Conservation (phyloP, 768 basidiomycete genomes). For the Leucogyrophana mollusca region DNA sequence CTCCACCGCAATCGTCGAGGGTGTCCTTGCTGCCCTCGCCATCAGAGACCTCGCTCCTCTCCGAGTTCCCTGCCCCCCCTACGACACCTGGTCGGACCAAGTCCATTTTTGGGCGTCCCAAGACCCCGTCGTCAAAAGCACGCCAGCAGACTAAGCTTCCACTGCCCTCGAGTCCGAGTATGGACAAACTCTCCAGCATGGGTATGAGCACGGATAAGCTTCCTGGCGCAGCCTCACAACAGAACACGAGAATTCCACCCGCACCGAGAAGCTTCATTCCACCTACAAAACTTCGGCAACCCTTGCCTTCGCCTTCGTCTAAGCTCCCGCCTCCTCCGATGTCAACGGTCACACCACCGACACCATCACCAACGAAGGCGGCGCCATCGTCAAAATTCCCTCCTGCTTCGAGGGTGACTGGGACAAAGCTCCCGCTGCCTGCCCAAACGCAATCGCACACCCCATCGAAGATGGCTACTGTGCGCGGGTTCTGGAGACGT, state of each 20-base stretch:
- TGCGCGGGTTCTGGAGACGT: conserved; percentile 32
- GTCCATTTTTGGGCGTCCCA: conserved; percentile 23
- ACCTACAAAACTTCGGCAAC: conserved; percentile 23
- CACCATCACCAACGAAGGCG: not conserved
- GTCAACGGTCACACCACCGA: conserved; percentile 5
- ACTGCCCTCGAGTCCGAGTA: no score
- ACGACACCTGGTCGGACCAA: conserved; percentile 17
- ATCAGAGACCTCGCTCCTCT: conserved; percentile 20
- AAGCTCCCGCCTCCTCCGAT: conserved; percentile 19
- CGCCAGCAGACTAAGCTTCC: conserved; percentile 15
- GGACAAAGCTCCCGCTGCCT: conserved; percentile 23
- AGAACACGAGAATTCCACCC: conserved; percentile 21
- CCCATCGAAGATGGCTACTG: conserved; percentile 18
- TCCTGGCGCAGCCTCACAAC: conserved; percentile 7
- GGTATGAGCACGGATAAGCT: conserved; percentile 5
- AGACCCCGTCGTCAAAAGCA: conserved; percentile 13
- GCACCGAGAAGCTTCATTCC: conserved; percentile 24
- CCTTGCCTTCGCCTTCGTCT: conserved; percentile 10
- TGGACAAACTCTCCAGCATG: no score
- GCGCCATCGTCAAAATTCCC: conserved; percentile 1
- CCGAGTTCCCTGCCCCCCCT: not conserved
- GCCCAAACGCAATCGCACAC: conserved; percentile 1
- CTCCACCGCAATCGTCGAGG: conserved; percentile 11
- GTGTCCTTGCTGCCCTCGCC: conserved; percentile 21
- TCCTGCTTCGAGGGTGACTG: conserved; percentile 1